Percentiles rank a stretch among this genome's conserved stretches.
These are phyloP conservation scores for Schoenoplectus triqueter DNA, from an alignment of 202 grass and related monocot genomes.

Conservation along the genomic window DNA sequence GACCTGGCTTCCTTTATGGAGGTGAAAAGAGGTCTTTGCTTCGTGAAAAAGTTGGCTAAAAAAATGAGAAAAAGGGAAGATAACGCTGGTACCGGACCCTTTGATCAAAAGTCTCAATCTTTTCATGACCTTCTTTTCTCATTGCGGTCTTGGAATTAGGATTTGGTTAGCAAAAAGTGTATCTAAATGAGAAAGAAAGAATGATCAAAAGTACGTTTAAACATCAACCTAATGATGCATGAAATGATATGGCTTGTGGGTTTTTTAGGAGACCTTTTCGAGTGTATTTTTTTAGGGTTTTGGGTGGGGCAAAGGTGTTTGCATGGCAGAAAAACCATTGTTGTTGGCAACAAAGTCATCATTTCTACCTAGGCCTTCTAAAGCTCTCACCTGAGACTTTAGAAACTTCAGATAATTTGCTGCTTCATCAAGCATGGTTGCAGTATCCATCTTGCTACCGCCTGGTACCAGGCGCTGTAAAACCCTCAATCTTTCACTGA, in stretches of 20 bases:
- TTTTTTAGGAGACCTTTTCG: constrained; percentile 35
- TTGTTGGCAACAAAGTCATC: constrained; percentile 18
- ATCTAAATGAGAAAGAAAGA: constrained; percentile 26
- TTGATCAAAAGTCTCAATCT: constrained; percentile 52
- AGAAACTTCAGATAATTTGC: constrained; percentile 95
- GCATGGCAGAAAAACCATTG: constrained; percentile 43
- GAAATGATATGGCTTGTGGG: constrained; percentile 45
- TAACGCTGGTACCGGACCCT: constrained; percentile 43
- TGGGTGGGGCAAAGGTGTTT: constrained; percentile 44
- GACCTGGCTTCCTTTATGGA: constrained; percentile 53
- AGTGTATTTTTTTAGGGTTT: constrained; percentile 46
- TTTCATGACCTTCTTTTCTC: constrained; percentile 36
- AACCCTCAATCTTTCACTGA: constrained; percentile 69
- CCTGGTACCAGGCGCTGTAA: constrained; percentile 81
- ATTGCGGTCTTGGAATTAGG: constrained; percentile 52
- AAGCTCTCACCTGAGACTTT: constrained; percentile 76
- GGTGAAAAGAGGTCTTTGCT: constrained; percentile 49
- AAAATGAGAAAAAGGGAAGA: constrained; percentile 46
- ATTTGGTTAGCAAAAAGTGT: constrained; percentile 56
- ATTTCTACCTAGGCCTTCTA: constrained; percentile 69
- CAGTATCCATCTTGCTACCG: constrained; percentile 87
- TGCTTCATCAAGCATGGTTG: constrained; percentile 91
- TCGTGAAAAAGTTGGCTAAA: constrained; percentile 59
- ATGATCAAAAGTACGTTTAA: constrained; percentile 43
- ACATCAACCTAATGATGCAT: constrained; percentile 47